These are phyloP conservation scores for Arachis stenosperma DNA, from an alignment of 306 rosid species.

Conservation along the genomic window DNA sequence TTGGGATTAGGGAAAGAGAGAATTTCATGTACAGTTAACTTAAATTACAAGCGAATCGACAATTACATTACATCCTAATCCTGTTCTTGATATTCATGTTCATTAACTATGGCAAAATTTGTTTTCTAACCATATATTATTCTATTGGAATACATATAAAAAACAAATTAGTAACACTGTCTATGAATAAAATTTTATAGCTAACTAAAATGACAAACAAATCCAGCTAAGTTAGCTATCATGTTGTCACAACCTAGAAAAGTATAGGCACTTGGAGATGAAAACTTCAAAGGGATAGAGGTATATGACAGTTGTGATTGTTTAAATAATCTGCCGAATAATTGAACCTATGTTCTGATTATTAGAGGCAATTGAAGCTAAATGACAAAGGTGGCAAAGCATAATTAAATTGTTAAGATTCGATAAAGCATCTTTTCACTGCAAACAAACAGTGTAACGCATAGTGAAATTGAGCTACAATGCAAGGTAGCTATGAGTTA, in stretches of 20 bases:
- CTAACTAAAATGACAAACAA: not conserved
- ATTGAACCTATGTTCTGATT: not conserved
- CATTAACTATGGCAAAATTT: not conserved
- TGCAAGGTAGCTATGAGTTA: not conserved
- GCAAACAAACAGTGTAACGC: not conserved
- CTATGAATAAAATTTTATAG: conserved; percentile 22
- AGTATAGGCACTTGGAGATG: not conserved
- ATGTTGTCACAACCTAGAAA: conserved; percentile 33
- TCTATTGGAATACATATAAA: not conserved
- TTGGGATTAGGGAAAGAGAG: conserved; percentile 3
- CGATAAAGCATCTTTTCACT: not conserved
- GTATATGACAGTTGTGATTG: not conserved
- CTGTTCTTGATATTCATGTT: conserved; percentile 1
- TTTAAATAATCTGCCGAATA: conserved; percentile 18
- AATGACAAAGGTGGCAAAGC: not conserved
- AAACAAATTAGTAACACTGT: not conserved
- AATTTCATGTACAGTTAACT: conserved; percentile 26
- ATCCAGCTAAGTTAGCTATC: conserved; percentile 17
- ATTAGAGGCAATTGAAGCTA: not conserved
- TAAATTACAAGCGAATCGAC: conserved; percentile 8
- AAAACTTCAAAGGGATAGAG: not conserved
- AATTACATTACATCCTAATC: not conserved
- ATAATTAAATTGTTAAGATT: not conserved
- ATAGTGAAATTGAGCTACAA: conserved; percentile 1
- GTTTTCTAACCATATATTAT: conserved; percentile 4